Percentiles rank a stretch among this genome's conserved stretches.
phyloP scores from a whole-genome alignment of 2,329 filamentous ascomycete genomes.

The Ophiostoma triangulosporum region DNA sequence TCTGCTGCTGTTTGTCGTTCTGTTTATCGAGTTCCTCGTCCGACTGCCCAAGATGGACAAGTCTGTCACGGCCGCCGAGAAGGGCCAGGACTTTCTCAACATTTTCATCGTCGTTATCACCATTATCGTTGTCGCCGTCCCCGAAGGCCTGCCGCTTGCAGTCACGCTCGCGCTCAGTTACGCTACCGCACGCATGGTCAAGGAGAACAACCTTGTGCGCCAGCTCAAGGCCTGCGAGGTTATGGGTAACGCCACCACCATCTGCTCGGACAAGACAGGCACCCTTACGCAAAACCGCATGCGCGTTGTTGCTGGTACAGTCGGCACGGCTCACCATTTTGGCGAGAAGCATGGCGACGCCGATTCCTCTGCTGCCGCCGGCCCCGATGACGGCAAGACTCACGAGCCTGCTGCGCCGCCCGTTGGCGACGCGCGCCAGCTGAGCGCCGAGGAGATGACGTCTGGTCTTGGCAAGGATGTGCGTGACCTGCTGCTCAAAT shows the following conservation, averaged over 20 bases:
- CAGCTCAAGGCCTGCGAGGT: conserved; percentile 68
- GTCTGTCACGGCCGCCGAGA: conserved; percentile 46
- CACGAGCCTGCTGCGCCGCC: neutral
- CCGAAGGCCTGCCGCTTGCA: conserved; percentile 62
- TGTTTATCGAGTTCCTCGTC: conserved; percentile 76
- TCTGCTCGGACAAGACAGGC: conserved; percentile 56
- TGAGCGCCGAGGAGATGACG: conserved; percentile 33
- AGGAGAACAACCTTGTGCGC: conserved; percentile 64
- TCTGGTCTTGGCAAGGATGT: conserved; percentile 31
- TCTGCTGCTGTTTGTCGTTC: conserved; percentile 66
- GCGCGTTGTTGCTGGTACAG: conserved; percentile 48
- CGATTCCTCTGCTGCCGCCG: conserved; percentile 10
- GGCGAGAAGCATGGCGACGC: conserved; percentile 23
- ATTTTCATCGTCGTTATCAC: conserved; percentile 70
- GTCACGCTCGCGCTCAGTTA: conserved; percentile 68
- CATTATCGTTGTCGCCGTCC: conserved; percentile 68
- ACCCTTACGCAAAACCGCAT: conserved; percentile 57
- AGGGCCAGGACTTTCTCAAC: conserved; percentile 64
- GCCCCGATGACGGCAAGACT: conserved; percentile 12
- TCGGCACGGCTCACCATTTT: conserved; percentile 43
- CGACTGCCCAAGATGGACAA: conserved; percentile 40
- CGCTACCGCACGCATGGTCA: conserved; percentile 64
- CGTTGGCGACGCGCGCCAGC: conserved; percentile 17
- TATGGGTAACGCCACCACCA: conserved; percentile 54
- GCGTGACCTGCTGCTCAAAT: conserved; percentile 42